Percentiles rank a stretch among this genome's conserved stretches.
phyloP scores from a whole-genome alignment of 2,329 filamentous ascomycete genomes.

The Lecanicillium sp. region DNA sequence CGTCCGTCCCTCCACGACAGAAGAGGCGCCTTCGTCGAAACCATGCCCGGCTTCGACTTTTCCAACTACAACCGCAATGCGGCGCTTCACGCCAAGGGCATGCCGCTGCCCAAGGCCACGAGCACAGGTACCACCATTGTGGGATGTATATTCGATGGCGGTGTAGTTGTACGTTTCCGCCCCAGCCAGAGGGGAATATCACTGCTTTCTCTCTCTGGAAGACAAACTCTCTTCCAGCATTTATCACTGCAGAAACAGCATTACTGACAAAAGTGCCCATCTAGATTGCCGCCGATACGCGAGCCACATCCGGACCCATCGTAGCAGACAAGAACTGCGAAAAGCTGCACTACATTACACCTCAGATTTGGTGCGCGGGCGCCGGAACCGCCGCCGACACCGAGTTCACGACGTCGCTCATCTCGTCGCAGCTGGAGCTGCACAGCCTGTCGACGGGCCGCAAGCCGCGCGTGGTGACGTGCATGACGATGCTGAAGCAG shows the following conservation, averaged over 20 bases:
- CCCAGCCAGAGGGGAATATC: neutral
- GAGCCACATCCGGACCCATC: conserved; percentile 94
- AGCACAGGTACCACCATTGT: conserved; percentile 99
- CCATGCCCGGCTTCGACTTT: conserved; percentile 97
- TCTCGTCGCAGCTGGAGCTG: conserved; percentile 97
- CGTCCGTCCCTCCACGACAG: no score
- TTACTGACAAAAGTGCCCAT: conserved; percentile 1
- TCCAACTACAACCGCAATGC: conserved; percentile 99
- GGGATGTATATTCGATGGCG: conserved; percentile 91
- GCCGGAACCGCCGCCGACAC: conserved; percentile 97
- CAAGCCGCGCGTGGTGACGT: conserved; percentile 93
- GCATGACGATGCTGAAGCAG: conserved; percentile 99
- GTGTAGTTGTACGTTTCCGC: conserved; percentile 70
- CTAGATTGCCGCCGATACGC: conserved; percentile 93
- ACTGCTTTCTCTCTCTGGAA: no score
- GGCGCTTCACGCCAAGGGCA: conserved; percentile 86
- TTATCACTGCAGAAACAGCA: no score
- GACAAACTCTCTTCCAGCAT: no score
- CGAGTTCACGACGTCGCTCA: conserved; percentile 97
- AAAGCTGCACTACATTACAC: conserved; percentile 97
- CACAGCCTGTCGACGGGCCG: conserved; percentile 94
- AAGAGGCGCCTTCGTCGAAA: conserved; percentile 28
- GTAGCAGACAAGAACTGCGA: conserved; percentile 99
- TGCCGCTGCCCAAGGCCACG: conserved; percentile 93
- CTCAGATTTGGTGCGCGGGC: conserved; percentile 98